Base-by-base conservation (phyloP, 306 rosid species). In the Casuarina equisetifolia region DNA sequence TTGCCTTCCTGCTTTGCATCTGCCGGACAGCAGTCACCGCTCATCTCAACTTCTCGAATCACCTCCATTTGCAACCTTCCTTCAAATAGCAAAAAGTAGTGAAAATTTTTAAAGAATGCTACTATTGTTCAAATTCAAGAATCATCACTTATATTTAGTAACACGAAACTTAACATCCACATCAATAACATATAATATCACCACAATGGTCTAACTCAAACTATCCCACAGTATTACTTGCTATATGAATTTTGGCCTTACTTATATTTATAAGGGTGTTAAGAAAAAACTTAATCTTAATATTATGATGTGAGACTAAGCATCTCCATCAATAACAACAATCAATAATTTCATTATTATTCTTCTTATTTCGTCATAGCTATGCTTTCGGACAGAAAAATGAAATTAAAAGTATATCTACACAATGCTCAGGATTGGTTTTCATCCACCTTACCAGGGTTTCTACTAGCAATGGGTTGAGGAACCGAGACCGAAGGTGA, bases 1-100 rank as follows among this genome's bases (percentile, higher is more conserved):
- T 57, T 3, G 72, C 54, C 76, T 86, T 36, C 81, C 13, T 70
- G 48, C 40, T 54, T 82, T 77, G 70, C 83, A 40, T 83, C 82
- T 45, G 64, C 80, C 50, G 15, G 70, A 72, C 54, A n/a, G 25
- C 74, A 72, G 62, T 76, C 85, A 50, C 58, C 69, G 82, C 74
- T 81, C 92, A 80, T 85, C 88, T 89, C 94, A 48, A 90, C 82
- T 81, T 90, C 96, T 53, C 78, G 87, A 84, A 90, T 89, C 66
- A 69, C 84, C 74, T 89, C 90, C 90, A 93, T 78, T 48, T 15
- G 78, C 7, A 52, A 69, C 52, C 42, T 73, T 69, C 78, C 92
- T 85, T 80, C 78, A 79, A 48, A 75, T 51, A 17, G 17, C 54
- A 36, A 54, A 39, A 40, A 61, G 69, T n/a, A 15, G 13, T 2